phyloP scores from a whole-genome alignment of 116 monocot species.

The Thalassia testudinum region DNA sequence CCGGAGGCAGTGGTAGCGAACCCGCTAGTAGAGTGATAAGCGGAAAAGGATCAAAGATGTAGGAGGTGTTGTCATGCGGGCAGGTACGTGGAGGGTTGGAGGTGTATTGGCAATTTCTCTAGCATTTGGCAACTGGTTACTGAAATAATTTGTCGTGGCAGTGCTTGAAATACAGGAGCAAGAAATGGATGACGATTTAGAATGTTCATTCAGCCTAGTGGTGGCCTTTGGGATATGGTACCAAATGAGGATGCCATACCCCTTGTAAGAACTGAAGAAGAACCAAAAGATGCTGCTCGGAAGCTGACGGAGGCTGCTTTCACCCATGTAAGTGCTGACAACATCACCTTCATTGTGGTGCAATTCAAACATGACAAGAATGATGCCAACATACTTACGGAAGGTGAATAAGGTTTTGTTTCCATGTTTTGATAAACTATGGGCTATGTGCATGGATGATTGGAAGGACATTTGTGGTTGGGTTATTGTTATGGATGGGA shows the following conservation, averaged over 20 bases:
- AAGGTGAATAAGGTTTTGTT: background rate
- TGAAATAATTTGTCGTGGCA: conserved; percentile 77
- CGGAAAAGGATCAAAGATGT: too few species aligned
- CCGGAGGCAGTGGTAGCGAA: background rate
- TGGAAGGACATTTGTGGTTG: too few species aligned
- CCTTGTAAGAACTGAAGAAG: conserved; percentile 42
- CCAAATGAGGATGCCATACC: conserved; percentile 68
- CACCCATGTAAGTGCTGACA: conserved; percentile 63
- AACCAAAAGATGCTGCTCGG: conserved; percentile 58
- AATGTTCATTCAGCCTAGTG: conserved; percentile 56
- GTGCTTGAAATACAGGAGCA: conserved; percentile 81
- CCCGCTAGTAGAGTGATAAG: too few species aligned
- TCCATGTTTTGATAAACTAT: too few species aligned
- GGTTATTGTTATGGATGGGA: too few species aligned
- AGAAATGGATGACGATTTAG: conserved; percentile 37
- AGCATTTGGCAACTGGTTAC: conserved; percentile 78
- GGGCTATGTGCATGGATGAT: too few species aligned
- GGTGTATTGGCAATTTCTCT: too few species aligned
- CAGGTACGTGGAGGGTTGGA: too few species aligned
- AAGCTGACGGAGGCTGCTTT: conserved; percentile 65
- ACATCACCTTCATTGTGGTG: conserved; percentile 83
- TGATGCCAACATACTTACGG: background rate
- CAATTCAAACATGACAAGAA: conserved; percentile 44
- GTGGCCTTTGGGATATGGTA: conserved; percentile 74
- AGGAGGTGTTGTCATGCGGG: too few species aligned